phyloP scores from a whole-genome alignment of 2,329 filamentous ascomycete species.

The Cyphellophora attinorum region DNA sequence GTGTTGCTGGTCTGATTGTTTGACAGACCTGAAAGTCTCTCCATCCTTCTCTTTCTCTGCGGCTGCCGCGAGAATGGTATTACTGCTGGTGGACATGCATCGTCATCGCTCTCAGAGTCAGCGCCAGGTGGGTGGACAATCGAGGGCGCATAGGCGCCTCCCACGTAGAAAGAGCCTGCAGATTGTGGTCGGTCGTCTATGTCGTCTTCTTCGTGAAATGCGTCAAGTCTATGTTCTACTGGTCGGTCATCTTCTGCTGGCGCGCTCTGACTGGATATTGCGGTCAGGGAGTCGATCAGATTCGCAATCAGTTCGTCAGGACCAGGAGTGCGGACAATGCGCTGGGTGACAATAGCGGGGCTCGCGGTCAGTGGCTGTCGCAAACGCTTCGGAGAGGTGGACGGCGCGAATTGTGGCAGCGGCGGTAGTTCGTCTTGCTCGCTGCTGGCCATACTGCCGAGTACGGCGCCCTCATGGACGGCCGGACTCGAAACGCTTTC shows the following conservation, averaged over 20 bases:
- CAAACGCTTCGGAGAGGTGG: not conserved
- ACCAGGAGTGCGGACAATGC: constrained; percentile 1
- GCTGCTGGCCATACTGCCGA: too few species aligned
- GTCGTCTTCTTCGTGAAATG: constrained; percentile 29
- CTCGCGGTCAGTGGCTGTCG: not conserved
- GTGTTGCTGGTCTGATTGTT: constrained; percentile 8
- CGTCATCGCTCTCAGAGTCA: constrained; percentile 13
- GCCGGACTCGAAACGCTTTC: too few species aligned
- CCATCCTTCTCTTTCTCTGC: too few species aligned
- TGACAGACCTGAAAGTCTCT: too few species aligned
- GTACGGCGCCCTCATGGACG: too few species aligned
- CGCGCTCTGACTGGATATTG: constrained; percentile 54
- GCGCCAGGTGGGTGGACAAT: constrained; percentile 3
- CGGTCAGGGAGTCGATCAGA: constrained; percentile 52
- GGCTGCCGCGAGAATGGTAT: constrained; percentile 14
- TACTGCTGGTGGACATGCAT: constrained; percentile 13
- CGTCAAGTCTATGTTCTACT: too few species aligned
- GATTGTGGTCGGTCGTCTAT: constrained; percentile 39
- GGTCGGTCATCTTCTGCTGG: too few species aligned
- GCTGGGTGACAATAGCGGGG: not conserved
- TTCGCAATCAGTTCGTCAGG: constrained; percentile 41
- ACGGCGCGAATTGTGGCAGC: not conserved
- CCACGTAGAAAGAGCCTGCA: constrained; percentile 48
- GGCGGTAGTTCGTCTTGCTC: constrained; percentile 1
- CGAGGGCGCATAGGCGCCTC: constrained; percentile 58